Evolutionary conservation across 2,329 filamentous ascomycete genomes (phyloP).

Genomic region (Colletotrichum scovillei): DNA sequence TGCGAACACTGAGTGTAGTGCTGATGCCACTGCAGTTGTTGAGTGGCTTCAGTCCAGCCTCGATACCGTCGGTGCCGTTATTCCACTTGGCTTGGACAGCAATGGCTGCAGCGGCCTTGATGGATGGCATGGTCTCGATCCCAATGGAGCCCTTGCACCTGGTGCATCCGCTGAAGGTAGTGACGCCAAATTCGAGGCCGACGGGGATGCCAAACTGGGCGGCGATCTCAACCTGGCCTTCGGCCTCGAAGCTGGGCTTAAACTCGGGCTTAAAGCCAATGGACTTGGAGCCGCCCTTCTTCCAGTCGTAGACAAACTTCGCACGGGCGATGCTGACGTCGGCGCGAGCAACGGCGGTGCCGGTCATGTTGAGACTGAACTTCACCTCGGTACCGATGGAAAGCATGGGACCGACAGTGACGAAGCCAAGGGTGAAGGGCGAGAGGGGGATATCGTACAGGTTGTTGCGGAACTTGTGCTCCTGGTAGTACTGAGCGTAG

Average conservation of each 20-base stretch:
- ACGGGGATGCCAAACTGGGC: background rate
- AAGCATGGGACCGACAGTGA: background rate
- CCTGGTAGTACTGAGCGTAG: background rate
- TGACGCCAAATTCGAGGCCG: background rate
- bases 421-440: slow-evolving; percentile 5
- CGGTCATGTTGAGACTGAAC: background rate
- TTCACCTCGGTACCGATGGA: background rate
- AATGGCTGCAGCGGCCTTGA: background rate
- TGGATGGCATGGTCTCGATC: background rate
- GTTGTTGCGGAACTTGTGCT: background rate
- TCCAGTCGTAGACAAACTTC: background rate
- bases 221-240: background rate
- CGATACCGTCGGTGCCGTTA: background rate
- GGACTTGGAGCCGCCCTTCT: background rate
- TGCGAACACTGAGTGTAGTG: background rate
- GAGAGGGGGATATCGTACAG: slow-evolving; percentile 1
- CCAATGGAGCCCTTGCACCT: slow-evolving; percentile 1
- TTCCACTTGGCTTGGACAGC: background rate
- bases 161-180: background rate
- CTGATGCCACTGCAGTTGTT: background rate
- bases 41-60: background rate
- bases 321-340: background rate
- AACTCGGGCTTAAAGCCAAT: background rate
- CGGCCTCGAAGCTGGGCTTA: background rate
- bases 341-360: background rate